Conservation (phyloP, 768 basidiomycete genomes). For the Calocera cornea region DNA sequence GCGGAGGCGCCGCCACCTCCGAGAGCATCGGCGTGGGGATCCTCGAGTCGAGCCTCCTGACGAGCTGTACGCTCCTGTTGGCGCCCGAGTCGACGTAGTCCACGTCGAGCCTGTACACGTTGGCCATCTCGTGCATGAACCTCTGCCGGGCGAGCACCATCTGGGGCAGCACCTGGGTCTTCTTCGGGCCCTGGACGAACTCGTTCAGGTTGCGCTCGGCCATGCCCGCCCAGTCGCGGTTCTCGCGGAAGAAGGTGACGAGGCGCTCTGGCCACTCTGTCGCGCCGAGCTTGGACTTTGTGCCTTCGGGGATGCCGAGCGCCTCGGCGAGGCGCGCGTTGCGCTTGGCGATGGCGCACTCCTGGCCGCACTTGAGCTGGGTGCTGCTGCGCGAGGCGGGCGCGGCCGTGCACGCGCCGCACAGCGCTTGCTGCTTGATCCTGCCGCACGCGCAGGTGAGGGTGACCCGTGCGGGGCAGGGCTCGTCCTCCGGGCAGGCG, state of each 20-base stretch:
- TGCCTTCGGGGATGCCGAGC: constrained; percentile 59
- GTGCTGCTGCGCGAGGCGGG: constrained; percentile 33
- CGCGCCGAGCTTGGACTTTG: constrained; percentile 12
- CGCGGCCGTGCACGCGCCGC: constrained; percentile 44
- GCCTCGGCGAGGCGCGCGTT: constrained; percentile 85
- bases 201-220: constrained; percentile 77
- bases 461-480: constrained; percentile 55
- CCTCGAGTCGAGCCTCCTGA: constrained; percentile 70
- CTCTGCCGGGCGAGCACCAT: constrained; percentile 70
- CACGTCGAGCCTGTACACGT: not conserved
- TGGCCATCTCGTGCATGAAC: constrained; percentile 63
- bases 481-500: constrained; percentile 61
- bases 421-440: constrained; percentile 55
- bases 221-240: constrained; percentile 50
- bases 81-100: constrained; percentile 6
- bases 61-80: constrained; percentile 53
- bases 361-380: constrained; percentile 59
- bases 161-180: constrained; percentile 58
- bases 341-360: constrained; percentile 73
- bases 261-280: constrained; percentile 48
- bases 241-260: constrained; percentile 42
- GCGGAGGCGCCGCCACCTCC: constrained; percentile 19
- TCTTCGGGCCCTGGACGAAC: constrained; percentile 56
- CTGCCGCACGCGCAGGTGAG: constrained; percentile 75
- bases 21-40: constrained; percentile 63